Evolutionary conservation across 1,139 yeast genomes (phyloP).

Genomic region (Geotrichum phurueaensis): DNA sequence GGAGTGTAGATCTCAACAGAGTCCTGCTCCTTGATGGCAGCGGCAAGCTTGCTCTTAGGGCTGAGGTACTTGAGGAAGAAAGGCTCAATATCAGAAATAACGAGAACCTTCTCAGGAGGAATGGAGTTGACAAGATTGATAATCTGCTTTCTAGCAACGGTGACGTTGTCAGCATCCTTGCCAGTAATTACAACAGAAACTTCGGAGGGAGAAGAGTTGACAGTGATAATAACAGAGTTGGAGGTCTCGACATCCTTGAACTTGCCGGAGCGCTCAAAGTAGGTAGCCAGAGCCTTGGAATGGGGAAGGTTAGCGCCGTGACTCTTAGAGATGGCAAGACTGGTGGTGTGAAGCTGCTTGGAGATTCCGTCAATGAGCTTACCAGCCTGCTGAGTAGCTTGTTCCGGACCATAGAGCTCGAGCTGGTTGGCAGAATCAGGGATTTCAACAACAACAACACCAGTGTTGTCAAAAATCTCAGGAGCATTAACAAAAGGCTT

Average conservation of each 20-base stretch:
- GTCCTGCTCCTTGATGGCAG: slow-evolving; percentile 43
- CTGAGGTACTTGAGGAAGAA: slow-evolving; percentile 53
- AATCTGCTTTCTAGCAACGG: slow-evolving; percentile 57
- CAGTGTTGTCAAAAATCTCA: slow-evolving; percentile 47
- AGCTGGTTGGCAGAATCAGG: slow-evolving; percentile 36
- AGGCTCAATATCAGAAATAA: slow-evolving; percentile 61
- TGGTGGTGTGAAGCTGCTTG: slow-evolving; percentile 52
- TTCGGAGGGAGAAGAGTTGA: slow-evolving; percentile 33
- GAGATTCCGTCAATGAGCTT: slow-evolving; percentile 49
- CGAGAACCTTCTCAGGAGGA: slow-evolving; percentile 59
- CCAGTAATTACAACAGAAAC: slow-evolving; percentile 40
- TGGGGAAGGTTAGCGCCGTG: slow-evolving; percentile 75
- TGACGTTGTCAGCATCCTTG: slow-evolving; percentile 41
- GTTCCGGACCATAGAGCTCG: slow-evolving; percentile 63
- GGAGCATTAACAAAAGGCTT: slow-evolving; percentile 44
- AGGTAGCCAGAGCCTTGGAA: slow-evolving; percentile 67
- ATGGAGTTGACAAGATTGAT: slow-evolving; percentile 67
- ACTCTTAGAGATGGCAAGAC: slow-evolving; percentile 77
- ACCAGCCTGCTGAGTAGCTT: slow-evolving; percentile 56
- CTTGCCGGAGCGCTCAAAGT: slow-evolving; percentile 48
- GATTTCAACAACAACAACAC: slow-evolving; percentile 53
- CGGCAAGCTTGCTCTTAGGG: slow-evolving; percentile 37
- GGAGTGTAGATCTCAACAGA: slow-evolving; percentile 55
- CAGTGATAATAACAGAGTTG: slow-evolving; percentile 48
- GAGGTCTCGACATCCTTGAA: slow-evolving; percentile 38